Percentiles rank a stretch among this genome's conserved stretches.
These are phyloP conservation scores for Suillus sp. DNA, from an alignment of 768 basidiomycete genomes.

Conservation along the genomic window DNA sequence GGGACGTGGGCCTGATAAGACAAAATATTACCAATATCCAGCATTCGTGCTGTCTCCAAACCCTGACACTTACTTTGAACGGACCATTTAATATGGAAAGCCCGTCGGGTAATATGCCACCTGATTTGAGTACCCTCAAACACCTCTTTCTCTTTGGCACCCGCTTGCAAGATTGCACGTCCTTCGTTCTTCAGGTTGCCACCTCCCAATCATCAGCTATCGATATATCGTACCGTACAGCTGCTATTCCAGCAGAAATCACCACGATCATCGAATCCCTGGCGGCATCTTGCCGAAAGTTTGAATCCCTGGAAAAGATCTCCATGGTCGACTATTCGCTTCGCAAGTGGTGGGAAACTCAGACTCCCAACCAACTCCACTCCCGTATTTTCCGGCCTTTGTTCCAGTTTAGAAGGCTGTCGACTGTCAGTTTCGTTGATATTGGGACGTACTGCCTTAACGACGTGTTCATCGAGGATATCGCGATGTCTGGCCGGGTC, in stretches of 20 bases:
- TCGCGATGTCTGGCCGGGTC: background rate
- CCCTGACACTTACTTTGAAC: background rate
- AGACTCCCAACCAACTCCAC: background rate
- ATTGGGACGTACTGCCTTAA: background rate
- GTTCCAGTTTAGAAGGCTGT: background rate
- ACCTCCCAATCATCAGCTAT: background rate
- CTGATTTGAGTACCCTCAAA: background rate
- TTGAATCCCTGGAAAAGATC: background rate
- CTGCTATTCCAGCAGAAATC: background rate
- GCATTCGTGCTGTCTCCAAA: too few relatives aligned
- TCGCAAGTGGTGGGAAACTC: background rate
- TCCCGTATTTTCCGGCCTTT: background rate
- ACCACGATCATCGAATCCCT: background rate
- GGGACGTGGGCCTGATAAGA: too few relatives aligned
- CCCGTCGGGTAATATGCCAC: background rate
- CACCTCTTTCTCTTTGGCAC: background rate
- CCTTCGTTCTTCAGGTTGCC: too few relatives aligned
- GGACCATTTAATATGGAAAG: background rate
- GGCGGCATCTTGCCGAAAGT: background rate
- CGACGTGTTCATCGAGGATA: background rate
- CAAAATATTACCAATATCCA: background rate
- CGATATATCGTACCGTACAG: background rate
- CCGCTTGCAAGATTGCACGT: background rate
- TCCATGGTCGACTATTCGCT: background rate
- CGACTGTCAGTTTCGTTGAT: background rate